These are phyloP conservation scores for Chaetomium cochliodes DNA, from an alignment of 495 filamentous ascomycete genomes.

Conservation along the genomic window DNA sequence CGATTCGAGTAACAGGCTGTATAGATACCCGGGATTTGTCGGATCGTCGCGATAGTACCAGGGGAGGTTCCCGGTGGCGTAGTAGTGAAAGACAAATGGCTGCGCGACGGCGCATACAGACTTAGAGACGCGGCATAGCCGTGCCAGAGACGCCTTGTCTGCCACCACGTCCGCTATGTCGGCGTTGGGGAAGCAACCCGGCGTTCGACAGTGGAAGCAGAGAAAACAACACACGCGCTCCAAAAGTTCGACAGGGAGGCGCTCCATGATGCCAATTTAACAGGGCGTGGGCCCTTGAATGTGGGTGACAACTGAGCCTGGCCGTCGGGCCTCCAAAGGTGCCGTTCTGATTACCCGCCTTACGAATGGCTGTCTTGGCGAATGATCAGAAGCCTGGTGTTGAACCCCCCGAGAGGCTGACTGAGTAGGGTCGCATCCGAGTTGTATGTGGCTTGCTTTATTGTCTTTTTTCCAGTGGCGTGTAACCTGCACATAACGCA, in stretches of 20 bases:
- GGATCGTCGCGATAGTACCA: background rate
- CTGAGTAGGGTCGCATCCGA: too few relatives aligned
- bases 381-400: too few relatives aligned
- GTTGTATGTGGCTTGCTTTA: too few relatives aligned
- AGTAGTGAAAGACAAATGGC: slow-evolving; percentile 14
- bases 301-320: too few relatives aligned
- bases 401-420: too few relatives aligned
- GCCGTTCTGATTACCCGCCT: too few relatives aligned
- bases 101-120: background rate
- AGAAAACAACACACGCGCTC: background rate
- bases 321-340: too few relatives aligned
- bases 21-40: background rate
- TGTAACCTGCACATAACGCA: too few relatives aligned
- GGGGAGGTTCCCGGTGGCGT: background rate
- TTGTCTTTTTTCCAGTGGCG: too few relatives aligned
- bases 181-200: background rate
- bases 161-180: background rate
- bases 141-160: background rate
- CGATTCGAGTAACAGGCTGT: background rate
- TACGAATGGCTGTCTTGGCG: too few relatives aligned
- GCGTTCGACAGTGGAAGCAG: background rate
- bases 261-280: slow-evolving; percentile 18
- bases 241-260: background rate
- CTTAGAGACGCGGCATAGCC: background rate
- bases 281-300: too few relatives aligned